phyloP scores from a whole-genome alignment of 2,329 filamentous ascomycete genomes.

The Sarocladiaceae sp. region DNA sequence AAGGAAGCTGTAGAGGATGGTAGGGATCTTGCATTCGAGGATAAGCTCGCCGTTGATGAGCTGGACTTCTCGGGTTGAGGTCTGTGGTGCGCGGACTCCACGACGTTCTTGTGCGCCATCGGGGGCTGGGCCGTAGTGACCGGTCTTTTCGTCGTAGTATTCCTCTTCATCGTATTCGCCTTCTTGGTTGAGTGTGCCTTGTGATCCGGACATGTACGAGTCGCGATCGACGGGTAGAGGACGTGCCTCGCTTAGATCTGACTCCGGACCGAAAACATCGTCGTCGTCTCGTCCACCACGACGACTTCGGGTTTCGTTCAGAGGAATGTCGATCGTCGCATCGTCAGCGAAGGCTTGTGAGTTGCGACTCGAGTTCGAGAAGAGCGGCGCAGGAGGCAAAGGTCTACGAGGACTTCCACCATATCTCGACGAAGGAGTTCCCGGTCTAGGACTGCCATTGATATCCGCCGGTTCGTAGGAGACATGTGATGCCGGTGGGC shows the following conservation, averaged over 20 bases:
- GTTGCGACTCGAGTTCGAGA: constrained; percentile 50
- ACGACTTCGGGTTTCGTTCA: constrained; percentile 38
- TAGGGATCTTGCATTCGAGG: constrained; percentile 97
- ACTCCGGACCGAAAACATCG: constrained; percentile 68
- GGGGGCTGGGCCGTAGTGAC: constrained; percentile 81
- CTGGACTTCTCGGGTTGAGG: constrained; percentile 89
- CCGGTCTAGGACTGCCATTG: constrained; percentile 84
- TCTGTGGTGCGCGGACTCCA: constrained; percentile 81
- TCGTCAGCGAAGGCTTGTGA: constrained; percentile 59
- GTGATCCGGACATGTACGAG: constrained; percentile 52
- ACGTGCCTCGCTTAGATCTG: constrained; percentile 50
- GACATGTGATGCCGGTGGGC: constrained; percentile 66
- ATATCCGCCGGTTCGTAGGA: constrained; percentile 84
- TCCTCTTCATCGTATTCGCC: constrained; percentile 16
- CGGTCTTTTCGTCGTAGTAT: constrained; percentile 38
- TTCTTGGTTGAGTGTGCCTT: constrained; percentile 50
- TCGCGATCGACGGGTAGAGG: constrained; percentile 28
- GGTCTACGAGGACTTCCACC: constrained; percentile 83
- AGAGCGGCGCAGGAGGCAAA: constrained; percentile 83
- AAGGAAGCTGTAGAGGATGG: constrained; percentile 94
- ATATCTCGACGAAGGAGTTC: constrained; percentile 85
- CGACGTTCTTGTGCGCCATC: constrained; percentile 81
- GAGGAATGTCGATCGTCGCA: constrained; percentile 67
- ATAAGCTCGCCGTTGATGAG: constrained; percentile 97
- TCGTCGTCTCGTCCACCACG: constrained; percentile 40